Conservation (phyloP, 495 filamentous ascomycete genomes). For the Podospora bellae-mahoneyi region DNA sequence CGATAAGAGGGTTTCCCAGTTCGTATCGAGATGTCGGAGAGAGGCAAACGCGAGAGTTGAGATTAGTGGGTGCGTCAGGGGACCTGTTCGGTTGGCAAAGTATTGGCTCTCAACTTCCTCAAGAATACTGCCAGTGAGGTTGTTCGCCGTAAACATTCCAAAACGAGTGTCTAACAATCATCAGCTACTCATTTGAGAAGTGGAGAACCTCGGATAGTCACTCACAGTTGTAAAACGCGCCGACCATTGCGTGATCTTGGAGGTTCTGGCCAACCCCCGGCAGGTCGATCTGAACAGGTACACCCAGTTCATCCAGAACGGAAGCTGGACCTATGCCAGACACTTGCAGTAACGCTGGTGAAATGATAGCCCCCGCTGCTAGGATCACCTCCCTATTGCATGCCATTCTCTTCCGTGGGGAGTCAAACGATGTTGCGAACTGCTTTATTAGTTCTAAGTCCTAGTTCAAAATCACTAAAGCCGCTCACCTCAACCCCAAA, state of each 20-base stretch:
- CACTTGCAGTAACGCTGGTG: constrained; percentile 60
- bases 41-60: constrained; percentile 25
- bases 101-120: constrained; percentile 31
- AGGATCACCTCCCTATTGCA: constrained; percentile 58
- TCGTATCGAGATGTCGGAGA: constrained; percentile 16
- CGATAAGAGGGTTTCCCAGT: constrained; percentile 24
- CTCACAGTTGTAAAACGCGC: constrained; percentile 43
- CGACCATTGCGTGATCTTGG: constrained; percentile 60
- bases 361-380: constrained; percentile 57
- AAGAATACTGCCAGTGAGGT: constrained; percentile 33
- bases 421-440: constrained; percentile 18
- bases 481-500: constrained; percentile 27
- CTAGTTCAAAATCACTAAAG: not conserved
- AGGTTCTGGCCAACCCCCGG: constrained; percentile 63
- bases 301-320: constrained; percentile 46
- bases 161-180: constrained; percentile 31
- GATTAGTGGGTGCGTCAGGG: constrained; percentile 25
- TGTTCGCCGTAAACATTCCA: constrained; percentile 32
- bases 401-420: constrained; percentile 11
- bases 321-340: constrained; percentile 56
- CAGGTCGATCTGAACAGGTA: constrained; percentile 50
- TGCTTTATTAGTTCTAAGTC: constrained; percentile 17
- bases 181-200: constrained; percentile 10
- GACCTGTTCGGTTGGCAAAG: constrained; percentile 32
- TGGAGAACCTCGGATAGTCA: not conserved